These are phyloP conservation scores for Silene coronaria DNA, from an alignment of 179 eudicot genomes.

Conservation along the genomic window DNA sequence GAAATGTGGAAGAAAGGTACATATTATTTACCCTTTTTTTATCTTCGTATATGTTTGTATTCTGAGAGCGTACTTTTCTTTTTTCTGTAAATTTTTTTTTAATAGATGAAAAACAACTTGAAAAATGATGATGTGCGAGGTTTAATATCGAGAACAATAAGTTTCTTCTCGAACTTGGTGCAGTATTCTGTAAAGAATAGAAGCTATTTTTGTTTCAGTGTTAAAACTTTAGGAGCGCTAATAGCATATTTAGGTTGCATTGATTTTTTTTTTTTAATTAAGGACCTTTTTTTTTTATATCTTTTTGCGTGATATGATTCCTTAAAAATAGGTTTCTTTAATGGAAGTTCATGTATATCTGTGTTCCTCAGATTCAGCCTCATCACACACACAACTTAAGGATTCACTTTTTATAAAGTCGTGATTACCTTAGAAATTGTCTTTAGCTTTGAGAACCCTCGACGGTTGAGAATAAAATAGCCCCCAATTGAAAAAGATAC, in stretches of 20 bases:
- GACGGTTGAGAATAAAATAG: not conserved
- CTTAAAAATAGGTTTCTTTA: not conserved
- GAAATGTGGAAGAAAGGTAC: conserved; percentile 71
- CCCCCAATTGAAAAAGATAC: not conserved
- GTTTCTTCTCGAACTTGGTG: not conserved
- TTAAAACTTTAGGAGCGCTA: not conserved
- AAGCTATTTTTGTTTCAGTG: not conserved
- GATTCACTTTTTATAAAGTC: not conserved
- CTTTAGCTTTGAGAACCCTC: not conserved
- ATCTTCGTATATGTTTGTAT: conserved; percentile 13
- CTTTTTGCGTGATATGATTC: not conserved
- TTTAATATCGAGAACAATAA: not conserved
- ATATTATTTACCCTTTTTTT: conserved; percentile 14
- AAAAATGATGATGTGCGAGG: not conserved
- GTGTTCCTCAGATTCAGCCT: not conserved
- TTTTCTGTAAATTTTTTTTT: not conserved
- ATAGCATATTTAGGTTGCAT: not conserved
- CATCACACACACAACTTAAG: not conserved
- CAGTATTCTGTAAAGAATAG: conserved; percentile 5
- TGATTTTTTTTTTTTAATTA: not conserved
- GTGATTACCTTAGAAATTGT: not conserved
- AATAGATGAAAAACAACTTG: not conserved
- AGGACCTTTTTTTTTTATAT: not conserved
- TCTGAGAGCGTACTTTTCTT: not conserved
- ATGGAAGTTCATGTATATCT: not conserved